Conservation (phyloP, 805 yeast genomes). For the Torulaspora indica region DNA sequence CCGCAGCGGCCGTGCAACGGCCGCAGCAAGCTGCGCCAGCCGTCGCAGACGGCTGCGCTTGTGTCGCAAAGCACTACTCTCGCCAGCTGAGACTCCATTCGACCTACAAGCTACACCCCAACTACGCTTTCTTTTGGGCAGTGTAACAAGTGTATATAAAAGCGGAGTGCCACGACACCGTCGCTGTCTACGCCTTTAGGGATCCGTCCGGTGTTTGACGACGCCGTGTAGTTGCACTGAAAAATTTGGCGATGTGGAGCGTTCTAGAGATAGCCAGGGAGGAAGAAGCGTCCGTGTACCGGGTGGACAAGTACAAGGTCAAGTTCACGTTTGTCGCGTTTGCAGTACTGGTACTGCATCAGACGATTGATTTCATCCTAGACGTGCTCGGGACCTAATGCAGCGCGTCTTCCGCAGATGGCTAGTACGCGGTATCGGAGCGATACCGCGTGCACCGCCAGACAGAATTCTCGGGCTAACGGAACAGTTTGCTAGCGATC, state of each 20-base stretch:
- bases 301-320: constrained; percentile 5
- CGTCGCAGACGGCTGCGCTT: constrained; percentile 14
- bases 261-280: constrained; percentile 1
- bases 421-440: constrained; percentile 9
- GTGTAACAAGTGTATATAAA: no score
- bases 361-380: constrained; percentile 7
- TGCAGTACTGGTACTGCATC: constrained; percentile 5
- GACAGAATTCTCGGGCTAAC: constrained; percentile 82
- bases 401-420: constrained; percentile 1
- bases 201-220: not conserved
- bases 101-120: not conserved
- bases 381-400: constrained; percentile 9
- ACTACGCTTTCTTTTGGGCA: not conserved
- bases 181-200: not conserved
- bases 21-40: constrained; percentile 6
- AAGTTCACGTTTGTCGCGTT: constrained; percentile 6
- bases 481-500: constrained; percentile 66
- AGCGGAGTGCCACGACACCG: no score
- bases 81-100: not conserved
- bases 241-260: constrained; percentile 9
- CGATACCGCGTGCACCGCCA: constrained; percentile 61
- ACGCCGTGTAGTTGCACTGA: no score
- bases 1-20: not conserved
- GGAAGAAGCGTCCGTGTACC: constrained; percentile 1
- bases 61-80: constrained; percentile 12